A percentile compares a stretch with the other conserved stretches of the same genome.
Conservation (phyloP, 2,329 filamentous ascomycete genomes). For the Gnomoniopsis sp. region DNA sequence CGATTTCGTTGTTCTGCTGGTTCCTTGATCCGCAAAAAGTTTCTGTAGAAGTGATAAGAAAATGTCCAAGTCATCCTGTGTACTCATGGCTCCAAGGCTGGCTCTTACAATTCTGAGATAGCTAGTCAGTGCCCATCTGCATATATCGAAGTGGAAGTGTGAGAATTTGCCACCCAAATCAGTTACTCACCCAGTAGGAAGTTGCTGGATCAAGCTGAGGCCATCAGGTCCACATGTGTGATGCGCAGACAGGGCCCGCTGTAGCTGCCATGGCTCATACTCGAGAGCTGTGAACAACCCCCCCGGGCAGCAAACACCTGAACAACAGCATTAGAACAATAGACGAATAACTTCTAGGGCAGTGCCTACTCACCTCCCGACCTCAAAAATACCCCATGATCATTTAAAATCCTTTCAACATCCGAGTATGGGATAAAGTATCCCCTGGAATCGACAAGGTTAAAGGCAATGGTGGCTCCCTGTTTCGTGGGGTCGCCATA, state of each 20-base stretch:
- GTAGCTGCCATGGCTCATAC: constrained; percentile 52
- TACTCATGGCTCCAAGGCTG: constrained; percentile 61
- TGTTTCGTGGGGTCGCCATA: constrained; percentile 52
- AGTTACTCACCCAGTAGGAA: constrained; percentile 49
- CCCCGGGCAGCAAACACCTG: constrained; percentile 46
- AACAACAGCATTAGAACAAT: too few relatives aligned
- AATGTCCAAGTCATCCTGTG: constrained; percentile 47
- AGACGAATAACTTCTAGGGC: neutral
- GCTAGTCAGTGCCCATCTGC: constrained; percentile 1
- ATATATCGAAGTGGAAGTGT: neutral
- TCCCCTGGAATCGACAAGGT: constrained; percentile 51
- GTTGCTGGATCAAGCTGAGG: constrained; percentile 48
- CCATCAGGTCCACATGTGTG: constrained; percentile 55
- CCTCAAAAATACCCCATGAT: constrained; percentile 55
- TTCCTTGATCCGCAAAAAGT: constrained; percentile 30
- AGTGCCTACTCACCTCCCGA: constrained; percentile 44
- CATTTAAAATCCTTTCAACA: constrained; percentile 57
- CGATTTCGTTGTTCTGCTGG: neutral
- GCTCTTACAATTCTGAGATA: constrained; percentile 51
- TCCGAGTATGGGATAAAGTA: constrained; percentile 52
- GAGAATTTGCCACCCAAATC: neutral
- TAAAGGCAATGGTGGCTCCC: constrained; percentile 63
- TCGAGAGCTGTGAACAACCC: constrained; percentile 44
- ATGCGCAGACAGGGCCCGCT: constrained; percentile 50
- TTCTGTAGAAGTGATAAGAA: constrained; percentile 44